Percentiles rank a stretch among this genome's conserved stretches.
These are phyloP conservation scores for Tylopilus balloui DNA, from an alignment of 768 basidiomycete species.

Conservation along the genomic window DNA sequence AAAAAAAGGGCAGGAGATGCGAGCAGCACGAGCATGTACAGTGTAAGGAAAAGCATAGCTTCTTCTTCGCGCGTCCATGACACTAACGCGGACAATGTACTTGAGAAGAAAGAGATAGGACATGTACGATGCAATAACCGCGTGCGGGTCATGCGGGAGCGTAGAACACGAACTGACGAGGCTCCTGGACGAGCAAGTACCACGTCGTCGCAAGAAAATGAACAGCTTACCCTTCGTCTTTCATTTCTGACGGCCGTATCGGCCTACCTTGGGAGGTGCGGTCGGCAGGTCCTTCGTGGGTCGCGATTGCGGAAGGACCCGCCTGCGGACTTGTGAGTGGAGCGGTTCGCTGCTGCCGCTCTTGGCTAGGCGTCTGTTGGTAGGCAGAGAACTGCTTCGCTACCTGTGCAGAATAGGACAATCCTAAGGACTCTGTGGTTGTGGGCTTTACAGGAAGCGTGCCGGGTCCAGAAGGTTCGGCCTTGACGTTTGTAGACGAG, in stretches of 20 bases:
- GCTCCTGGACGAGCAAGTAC: slow-evolving; percentile 12
- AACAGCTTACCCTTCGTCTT: slow-evolving; percentile 74
- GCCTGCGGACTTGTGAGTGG: slow-evolving; percentile 23
- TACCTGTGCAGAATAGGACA: slow-evolving; percentile 62
- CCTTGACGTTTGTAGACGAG: slow-evolving; percentile 16
- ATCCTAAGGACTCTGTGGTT: slow-evolving; percentile 23
- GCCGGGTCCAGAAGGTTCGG: slow-evolving; percentile 19
- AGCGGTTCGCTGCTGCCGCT: slow-evolving; percentile 45
- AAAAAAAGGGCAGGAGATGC: slow-evolving; percentile 9
- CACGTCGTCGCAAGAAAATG: slow-evolving; percentile 14
- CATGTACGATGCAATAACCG: slow-evolving; percentile 11
- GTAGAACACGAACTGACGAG: slow-evolving; percentile 8
- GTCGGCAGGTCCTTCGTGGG: slow-evolving; percentile 33
- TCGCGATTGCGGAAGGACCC: slow-evolving; percentile 31
- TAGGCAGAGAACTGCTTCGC: slow-evolving; percentile 62
- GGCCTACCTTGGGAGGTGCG: slow-evolving; percentile 43
- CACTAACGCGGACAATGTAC: slow-evolving; percentile 22
- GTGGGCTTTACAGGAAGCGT: slow-evolving; percentile 29
- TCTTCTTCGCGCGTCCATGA: slow-evolving; percentile 24
- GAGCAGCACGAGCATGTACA: slow-evolving; percentile 18
- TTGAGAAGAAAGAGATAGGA: slow-evolving; percentile 2
- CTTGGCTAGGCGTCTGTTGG: slow-evolving; percentile 63
- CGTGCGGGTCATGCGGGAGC: slow-evolving; percentile 6
- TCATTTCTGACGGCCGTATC: slow-evolving; percentile 69
- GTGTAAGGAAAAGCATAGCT: slow-evolving; percentile 13